Conservation (phyloP, 352 stramenopile genomes). For the Phytopythium sindhum region DNA sequence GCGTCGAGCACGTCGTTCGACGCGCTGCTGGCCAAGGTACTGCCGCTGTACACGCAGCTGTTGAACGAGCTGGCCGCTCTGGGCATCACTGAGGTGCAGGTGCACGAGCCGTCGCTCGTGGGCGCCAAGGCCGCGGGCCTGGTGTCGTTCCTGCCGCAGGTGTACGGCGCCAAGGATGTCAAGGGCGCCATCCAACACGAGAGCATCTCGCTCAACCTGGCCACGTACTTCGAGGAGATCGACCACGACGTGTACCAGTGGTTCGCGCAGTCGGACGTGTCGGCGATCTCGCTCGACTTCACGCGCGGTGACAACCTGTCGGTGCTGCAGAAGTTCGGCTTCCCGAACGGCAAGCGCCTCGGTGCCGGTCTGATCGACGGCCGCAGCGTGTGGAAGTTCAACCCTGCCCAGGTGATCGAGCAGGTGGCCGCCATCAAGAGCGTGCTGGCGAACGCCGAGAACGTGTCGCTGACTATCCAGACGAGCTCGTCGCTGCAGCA, state of each 20-base stretch:
- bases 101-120: slow-evolving; percentile 91
- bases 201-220: slow-evolving; percentile 67
- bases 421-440: slow-evolving; percentile 61
- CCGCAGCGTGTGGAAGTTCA: slow-evolving; percentile 90
- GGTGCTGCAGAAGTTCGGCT: slow-evolving; percentile 83
- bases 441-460: slow-evolving; percentile 41
- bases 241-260: slow-evolving; percentile 87
- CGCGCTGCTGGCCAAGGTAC: slow-evolving; percentile 60
- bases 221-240: slow-evolving; percentile 90
- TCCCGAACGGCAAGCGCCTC: slow-evolving; percentile 81
- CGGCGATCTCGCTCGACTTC: slow-evolving; percentile 89
- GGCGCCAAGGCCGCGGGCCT: slow-evolving; percentile 57
- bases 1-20: slow-evolving; percentile 50
- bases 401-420: slow-evolving; percentile 52
- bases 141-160: slow-evolving; percentile 46
- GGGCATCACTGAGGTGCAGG: slow-evolving; percentile 84
- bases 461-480: slow-evolving; percentile 73
- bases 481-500: slow-evolving; percentile 89
- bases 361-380: slow-evolving; percentile 88
- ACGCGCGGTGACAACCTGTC: slow-evolving; percentile 85
- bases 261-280: slow-evolving; percentile 72
- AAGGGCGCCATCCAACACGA: slow-evolving; percentile 61
- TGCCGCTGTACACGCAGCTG: slow-evolving; percentile 81
- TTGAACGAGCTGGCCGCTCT: slow-evolving; percentile 67
- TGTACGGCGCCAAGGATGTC: slow-evolving; percentile 62